Conservation (phyloP, 345 rosid species). For the Balakata baccata region DNA sequence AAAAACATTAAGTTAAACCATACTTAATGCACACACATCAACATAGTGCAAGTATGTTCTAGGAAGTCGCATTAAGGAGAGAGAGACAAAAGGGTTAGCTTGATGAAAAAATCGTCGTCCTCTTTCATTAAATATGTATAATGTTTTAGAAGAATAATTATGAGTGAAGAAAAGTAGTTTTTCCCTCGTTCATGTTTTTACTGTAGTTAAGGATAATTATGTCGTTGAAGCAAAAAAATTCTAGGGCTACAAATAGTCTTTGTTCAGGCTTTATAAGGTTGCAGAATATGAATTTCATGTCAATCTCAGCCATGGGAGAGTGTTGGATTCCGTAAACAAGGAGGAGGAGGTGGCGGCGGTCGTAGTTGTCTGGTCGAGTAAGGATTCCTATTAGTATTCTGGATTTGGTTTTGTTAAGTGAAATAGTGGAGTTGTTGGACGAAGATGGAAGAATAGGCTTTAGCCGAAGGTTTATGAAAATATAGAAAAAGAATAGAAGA, state of each 20-base stretch:
- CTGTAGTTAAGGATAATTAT: constrained; percentile 41
- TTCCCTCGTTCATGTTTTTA: constrained; percentile 46
- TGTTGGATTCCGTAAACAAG: constrained; percentile 36
- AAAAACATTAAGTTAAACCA: no score
- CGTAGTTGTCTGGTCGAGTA: constrained; percentile 25
- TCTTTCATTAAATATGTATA: constrained; percentile 46
- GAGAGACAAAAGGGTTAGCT: constrained; percentile 21
- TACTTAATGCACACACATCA: no score
- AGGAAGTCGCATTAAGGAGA: constrained; percentile 27
- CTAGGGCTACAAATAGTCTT: constrained; percentile 22
- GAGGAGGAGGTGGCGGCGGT: constrained; percentile 42
- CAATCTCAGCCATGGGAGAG: constrained; percentile 24
- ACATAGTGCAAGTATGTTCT: constrained; percentile 39
- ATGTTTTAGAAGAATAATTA: constrained; percentile 14
- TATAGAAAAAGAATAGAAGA: constrained; percentile 22
- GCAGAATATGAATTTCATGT: constrained; percentile 39
- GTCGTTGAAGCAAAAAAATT: constrained; percentile 35
- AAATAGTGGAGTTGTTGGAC: neutral
- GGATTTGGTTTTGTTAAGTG: constrained; percentile 12
- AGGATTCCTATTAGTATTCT: constrained; percentile 41
- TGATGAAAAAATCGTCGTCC: constrained; percentile 35
- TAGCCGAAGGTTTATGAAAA: constrained; percentile 15
- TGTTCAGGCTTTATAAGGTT: constrained; percentile 33
- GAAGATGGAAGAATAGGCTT: constrained; percentile 12
- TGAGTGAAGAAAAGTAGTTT: constrained; percentile 49